Base-by-base conservation (phyloP, 352 stramenopile genomes). In the Globisporangium megalacanthum region DNA sequence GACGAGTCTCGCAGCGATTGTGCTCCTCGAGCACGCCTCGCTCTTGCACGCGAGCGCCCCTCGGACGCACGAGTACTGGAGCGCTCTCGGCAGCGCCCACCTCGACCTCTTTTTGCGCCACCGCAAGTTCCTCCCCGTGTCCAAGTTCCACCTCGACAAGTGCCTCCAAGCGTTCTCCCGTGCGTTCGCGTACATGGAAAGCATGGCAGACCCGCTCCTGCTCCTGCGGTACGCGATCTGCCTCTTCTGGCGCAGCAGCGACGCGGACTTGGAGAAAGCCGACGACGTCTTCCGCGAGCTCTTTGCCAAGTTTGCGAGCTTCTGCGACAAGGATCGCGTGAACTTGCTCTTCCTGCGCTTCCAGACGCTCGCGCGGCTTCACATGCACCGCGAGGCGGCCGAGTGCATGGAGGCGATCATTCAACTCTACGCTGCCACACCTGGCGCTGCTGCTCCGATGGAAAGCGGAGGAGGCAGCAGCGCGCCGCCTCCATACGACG, bases 61-160 rank as follows among this genome's bases (percentile, higher is more conserved):
- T n/a, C 41, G 71, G 0, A 75, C 60, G 3, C 78, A 79, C 62
- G 78, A 86, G 17, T 90, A 88, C 50, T 90, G 80, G 80, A 80
- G 85, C 56, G 72, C 65, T 54, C 61, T 88, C 22, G 78, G 80
- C 25, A 86, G 77, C 6, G 77, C 77, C 1, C 78, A 88, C 47
- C 66, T 88, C 57, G 64, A 88, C 25, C 62, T 88, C 13, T 88
- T 88, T 39, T 62, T 88, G 56, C 56, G 76, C 4, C 55, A 88
- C 39, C 76, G 76, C 13, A 90, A 90, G 62, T 88, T 84, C 60
- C 59, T 86, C 11, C 69, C 78, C 0, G 45, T 70, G 19, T 69
- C 76, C 0, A 62, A 56, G 10, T 88, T 88, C 62, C 78, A 88
- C 52, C 52, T 88, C 8, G 62, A 22, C 41, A 78, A 75, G 41